These are phyloP conservation scores for Pyropia haitanensis DNA, from an alignment of 23 red algal genomes.

Conservation along the genomic window DNA sequence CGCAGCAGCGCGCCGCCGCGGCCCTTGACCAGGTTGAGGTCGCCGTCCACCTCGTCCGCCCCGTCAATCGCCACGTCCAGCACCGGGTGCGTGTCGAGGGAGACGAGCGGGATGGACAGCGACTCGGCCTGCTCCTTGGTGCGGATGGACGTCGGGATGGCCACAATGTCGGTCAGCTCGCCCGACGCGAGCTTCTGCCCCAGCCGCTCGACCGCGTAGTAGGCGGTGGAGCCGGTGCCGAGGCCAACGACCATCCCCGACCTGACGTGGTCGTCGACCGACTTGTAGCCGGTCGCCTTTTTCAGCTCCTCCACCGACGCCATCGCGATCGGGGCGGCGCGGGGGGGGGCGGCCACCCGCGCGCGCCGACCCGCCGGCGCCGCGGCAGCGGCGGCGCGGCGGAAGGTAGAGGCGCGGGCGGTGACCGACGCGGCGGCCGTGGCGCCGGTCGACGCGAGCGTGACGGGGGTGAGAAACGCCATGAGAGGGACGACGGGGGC, in stretches of 20 bases:
- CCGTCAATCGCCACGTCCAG: conserved; percentile 98
- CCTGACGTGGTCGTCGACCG: conserved; percentile 91
- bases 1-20: conserved; percentile 87
- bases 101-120: conserved; percentile 74
- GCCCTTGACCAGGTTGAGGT: conserved; percentile 91
- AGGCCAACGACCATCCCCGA: conserved; percentile 96
- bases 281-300: conserved; percentile 72
- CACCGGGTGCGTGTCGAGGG: conserved; percentile 76
- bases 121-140: conserved; percentile 86
- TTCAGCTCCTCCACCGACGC: conserved; percentile 85
- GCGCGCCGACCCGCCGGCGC: conserved; percentile 3
- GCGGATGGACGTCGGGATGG: conserved; percentile 88
- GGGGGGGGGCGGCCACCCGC: not conserved
- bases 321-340: conserved; percentile 3
- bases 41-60: conserved; percentile 82
- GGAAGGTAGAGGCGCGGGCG: no score
- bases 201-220: conserved; percentile 90
- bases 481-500: no score
- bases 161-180: conserved; percentile 66
- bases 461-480: no score
- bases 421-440: no score
- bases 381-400: no score
- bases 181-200: conserved; percentile 78
- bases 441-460: no score
- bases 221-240: conserved; percentile 90